Evolutionary conservation across 495 filamentous ascomycete genomes (phyloP), one percentile per base, ranked within the genome.

Genomic region (Aspergillus nidulans): DNA sequence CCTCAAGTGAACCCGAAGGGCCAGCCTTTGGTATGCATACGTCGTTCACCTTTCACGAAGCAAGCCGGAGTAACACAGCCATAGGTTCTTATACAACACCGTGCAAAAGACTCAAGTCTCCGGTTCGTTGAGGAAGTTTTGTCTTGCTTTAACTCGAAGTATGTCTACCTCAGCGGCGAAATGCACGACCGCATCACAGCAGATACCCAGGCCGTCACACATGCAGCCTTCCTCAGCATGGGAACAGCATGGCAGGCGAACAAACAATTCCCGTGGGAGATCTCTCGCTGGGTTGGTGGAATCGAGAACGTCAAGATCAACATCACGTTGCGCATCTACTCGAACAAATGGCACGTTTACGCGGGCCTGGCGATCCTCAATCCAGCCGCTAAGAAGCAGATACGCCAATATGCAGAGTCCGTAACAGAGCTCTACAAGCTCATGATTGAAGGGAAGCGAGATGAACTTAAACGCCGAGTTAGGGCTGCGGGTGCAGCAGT

Each of bases 291-390:
- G 75, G 81, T 95, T 3, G 92, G 94, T 48, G 94, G 95, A 21
- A 96, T 98, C 65, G 94, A 98, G 74, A 98, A 98, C 71, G 90
- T 97, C 65, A 98, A 98, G 75, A 97, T 97, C 72, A 98, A 98
- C 70, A 83, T 97, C 56, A 97, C 90, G 36, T 72, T 98, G 56
- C 90, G 94, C 61, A 98, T 98, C 69, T 98, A 97, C 74, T 85
- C 88, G 54, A 95, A 95, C 69, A 97, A 97, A 70, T 98, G 94
- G 94, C 94, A 98, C 71, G 94, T 98, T 52, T 98, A 98, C 69
- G 94, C 94, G 28, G 94, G 94, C 4, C 85, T 98, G 6, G 94
- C 95, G 6, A 98, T 98, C 69, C 79, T 98, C 36, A 98, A 98
- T 68, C 91, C 92, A 4, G 83, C 87, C 20, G 94, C 94, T 2